Conservation (phyloP, 352 stramenopile genomes). For the Halophytophthora polymorphica region DNA sequence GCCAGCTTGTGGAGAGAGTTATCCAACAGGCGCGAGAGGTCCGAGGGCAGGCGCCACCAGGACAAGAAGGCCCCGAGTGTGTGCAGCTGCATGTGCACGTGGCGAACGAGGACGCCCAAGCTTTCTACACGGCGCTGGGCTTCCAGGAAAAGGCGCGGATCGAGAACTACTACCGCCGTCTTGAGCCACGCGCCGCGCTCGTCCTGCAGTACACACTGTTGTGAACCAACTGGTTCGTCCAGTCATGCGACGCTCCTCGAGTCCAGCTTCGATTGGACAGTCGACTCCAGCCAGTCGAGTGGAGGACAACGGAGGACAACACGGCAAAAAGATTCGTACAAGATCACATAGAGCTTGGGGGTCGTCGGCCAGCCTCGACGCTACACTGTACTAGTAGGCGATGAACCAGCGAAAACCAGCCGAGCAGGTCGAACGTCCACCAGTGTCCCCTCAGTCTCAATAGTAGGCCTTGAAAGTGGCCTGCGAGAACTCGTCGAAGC, state of each 20-base stretch:
- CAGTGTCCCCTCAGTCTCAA: constrained; percentile 9
- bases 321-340: too few relatives aligned
- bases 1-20: constrained; percentile 33
- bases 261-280: too few relatives aligned
- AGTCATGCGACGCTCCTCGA: too few relatives aligned
- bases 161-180: constrained; percentile 63
- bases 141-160: constrained; percentile 43
- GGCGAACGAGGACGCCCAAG: constrained; percentile 53
- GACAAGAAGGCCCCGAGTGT: neutral
- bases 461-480: constrained; percentile 92
- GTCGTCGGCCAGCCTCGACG: too few relatives aligned
- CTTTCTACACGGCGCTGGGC: constrained; percentile 53
- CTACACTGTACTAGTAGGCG: too few relatives aligned
- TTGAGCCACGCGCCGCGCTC: constrained; percentile 51
- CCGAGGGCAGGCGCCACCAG: neutral
- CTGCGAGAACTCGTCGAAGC: constrained; percentile 91
- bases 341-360: too few relatives aligned
- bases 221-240: neutral
- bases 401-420: too few relatives aligned
- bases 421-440: too few relatives aligned
- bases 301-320: too few relatives aligned
- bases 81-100: constrained; percentile 62
- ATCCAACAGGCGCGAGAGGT: constrained; percentile 26
- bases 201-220: constrained; percentile 40
- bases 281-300: too few relatives aligned